These are phyloP conservation scores for Saccharomycopsis selenospora DNA, from an alignment of 805 yeast species.

Conservation along the genomic window DNA sequence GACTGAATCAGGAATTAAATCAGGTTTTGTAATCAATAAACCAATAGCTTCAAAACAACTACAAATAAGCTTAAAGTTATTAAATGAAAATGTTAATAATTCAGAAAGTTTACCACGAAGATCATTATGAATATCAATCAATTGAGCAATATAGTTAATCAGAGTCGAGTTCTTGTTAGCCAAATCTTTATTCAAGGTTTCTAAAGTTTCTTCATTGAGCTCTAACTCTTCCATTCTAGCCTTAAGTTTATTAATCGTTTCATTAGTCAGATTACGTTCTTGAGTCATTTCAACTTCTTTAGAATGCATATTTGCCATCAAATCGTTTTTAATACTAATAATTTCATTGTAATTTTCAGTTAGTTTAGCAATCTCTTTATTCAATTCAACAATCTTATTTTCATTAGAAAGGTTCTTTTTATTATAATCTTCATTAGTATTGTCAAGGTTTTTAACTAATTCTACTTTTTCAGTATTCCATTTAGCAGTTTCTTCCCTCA, in stretches of 20 bases:
- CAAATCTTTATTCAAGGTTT: conserved; percentile 37
- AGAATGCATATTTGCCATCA: conserved; percentile 60
- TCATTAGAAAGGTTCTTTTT: conserved; percentile 16
- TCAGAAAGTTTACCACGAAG: conserved; percentile 34
- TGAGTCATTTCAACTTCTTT: conserved; percentile 51
- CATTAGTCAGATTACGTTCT: conserved; percentile 44
- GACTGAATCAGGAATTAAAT: conserved; percentile 18
- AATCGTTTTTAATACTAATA: conserved; percentile 47
- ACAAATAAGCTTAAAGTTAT: conserved; percentile 43
- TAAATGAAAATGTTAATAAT: conserved; percentile 34
- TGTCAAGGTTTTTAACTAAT: conserved; percentile 26
- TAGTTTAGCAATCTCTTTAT: conserved; percentile 19
- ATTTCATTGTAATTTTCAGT: conserved; percentile 25
- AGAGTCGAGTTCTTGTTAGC: conserved; percentile 20
- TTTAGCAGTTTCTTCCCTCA: conserved; percentile 3
- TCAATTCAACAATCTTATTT: conserved; percentile 4
- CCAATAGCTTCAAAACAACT: conserved; percentile 70
- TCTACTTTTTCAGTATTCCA: conserved; percentile 20
- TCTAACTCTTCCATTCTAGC: conserved; percentile 43
- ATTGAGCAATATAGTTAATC: conserved; percentile 27
- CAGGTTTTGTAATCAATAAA: conserved; percentile 47
- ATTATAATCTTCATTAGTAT: conserved; percentile 14
- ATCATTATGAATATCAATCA: conserved; percentile 29
- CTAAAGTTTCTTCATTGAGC: conserved; percentile 36
- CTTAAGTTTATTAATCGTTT: conserved; percentile 43